Conservation (phyloP, 441 rosid genomes). For the Manihot esculenta region DNA sequence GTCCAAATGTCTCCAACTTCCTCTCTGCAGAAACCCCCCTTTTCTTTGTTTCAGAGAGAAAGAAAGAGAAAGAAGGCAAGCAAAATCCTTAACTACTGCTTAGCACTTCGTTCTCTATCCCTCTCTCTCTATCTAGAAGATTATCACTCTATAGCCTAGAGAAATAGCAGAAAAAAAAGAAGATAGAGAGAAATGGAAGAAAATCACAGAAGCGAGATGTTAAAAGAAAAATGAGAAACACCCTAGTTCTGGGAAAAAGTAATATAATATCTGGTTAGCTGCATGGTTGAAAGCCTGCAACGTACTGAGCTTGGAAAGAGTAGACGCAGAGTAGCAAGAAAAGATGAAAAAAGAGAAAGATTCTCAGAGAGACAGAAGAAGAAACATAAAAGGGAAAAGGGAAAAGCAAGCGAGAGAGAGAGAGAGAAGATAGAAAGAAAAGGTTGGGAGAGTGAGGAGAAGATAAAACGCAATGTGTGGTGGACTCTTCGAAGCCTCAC, state of each 20-base stretch:
- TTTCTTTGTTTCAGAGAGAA: constrained; percentile 29
- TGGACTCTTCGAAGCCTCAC: constrained; percentile 82
- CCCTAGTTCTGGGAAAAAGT: constrained; percentile 36
- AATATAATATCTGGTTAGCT: constrained; percentile 19
- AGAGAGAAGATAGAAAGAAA: constrained; percentile 1
- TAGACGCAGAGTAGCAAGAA: neutral
- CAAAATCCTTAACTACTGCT: constrained; percentile 24
- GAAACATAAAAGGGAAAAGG: neutral
- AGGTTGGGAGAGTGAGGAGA: constrained; percentile 10
- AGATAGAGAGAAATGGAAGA: neutral
- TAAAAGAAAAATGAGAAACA: constrained; percentile 16
- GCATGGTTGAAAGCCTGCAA: constrained; percentile 38
- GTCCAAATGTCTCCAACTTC: constrained; percentile 67
- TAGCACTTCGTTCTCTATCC: constrained; percentile 72
- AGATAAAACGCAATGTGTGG: constrained; percentile 60
- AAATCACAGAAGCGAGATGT: neutral
- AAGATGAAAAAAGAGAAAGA: constrained; percentile 5
- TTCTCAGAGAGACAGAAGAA: constrained; percentile 9
- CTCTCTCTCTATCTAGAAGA: constrained; percentile 41
- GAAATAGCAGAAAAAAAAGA: neutral
- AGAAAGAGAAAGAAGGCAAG: constrained; percentile 58
- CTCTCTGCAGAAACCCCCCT: constrained; percentile 34
- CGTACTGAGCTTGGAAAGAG: constrained; percentile 13
- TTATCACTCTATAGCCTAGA: neutral
- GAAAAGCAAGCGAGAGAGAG: neutral